Base-by-base conservation (phyloP, 2,329 filamentous ascomycete species). In the Claviceps purpurea region DNA sequence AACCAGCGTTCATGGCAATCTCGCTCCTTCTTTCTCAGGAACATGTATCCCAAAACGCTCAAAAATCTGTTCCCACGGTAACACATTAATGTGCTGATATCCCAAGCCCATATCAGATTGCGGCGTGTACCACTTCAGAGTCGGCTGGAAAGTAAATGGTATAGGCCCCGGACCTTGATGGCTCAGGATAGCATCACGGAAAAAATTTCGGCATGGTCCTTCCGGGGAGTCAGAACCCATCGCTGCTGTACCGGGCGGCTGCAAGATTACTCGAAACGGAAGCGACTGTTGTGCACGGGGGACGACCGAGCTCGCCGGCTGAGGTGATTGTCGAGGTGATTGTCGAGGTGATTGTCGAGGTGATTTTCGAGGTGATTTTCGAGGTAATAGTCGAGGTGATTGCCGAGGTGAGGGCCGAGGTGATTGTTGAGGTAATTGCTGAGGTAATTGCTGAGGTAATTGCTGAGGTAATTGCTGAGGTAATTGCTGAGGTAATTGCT, bases 121-220 rank as follows among this genome's bases (percentile, higher is more conserved):
- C 40, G 71, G 64, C 3, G 58, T 57, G 56, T 81, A 81, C 78
- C 78, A 81, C 4, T 72, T 63, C 54, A 65, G 54, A 1, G 78
- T 81, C 8, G 74, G 69, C 43, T 59, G 60, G 56, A 74, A 79
- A 16, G 59, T 59, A 57, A 70, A 78, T 4, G 40, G 34, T 40
- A 53, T 45, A 18, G 24, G 20, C 13, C 42, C 26, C 24, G 34
- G 34, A 16, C 43, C 50, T 16, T 24, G 43, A 14, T 38, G 45
- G 26, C 11, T 53, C 52, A 49, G 61, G 8, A 55, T 42, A 2
- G 50, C 50, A 18, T 50, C 47, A 38, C 49, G 53, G 24, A 80
- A 64, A 4, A 60, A 55, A 53, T 81, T 81, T 30, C 56, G 57
- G 57, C 71, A 30, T 16, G 40, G 22, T 11, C 16, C 40, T 18